phyloP scores from a whole-genome alignment of 768 basidiomycete genomes.

The Podaxis sp. region DNA sequence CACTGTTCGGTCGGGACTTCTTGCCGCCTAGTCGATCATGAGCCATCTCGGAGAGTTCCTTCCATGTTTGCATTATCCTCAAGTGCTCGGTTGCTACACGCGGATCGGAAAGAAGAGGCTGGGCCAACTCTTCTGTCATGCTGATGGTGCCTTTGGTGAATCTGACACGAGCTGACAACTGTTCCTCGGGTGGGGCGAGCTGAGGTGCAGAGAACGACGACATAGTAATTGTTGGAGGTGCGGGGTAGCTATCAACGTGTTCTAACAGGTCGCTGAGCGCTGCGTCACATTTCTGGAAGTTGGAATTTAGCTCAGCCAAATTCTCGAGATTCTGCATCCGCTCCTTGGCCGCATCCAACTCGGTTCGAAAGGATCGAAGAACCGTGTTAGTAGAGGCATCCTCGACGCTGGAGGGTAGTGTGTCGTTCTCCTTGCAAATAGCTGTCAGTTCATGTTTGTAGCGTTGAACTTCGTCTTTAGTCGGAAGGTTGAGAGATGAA shows the following conservation, averaged over 20 bases:
- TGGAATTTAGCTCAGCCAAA: conserved; percentile 53
- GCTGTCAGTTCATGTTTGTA: conserved; percentile 47
- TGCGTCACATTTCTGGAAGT: conserved; percentile 61
- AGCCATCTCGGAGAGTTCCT: conserved; percentile 80
- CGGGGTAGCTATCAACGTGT: conserved; percentile 83
- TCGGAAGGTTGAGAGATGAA: conserved; percentile 53
- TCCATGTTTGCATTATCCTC: conserved; percentile 79
- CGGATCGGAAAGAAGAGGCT: conserved; percentile 51
- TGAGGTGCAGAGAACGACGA: conserved; percentile 44
- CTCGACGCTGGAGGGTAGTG: conserved; percentile 44
- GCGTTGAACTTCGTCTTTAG: conserved; percentile 42
- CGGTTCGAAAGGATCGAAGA: conserved; percentile 56
- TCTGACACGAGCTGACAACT: conserved; percentile 58
- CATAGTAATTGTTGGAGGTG: conserved; percentile 49
- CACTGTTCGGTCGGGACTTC: conserved; percentile 67
- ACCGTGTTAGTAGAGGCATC: conserved; percentile 52
- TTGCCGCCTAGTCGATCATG: conserved; percentile 60
- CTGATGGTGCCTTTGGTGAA: conserved; percentile 61
- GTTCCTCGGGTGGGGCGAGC: conserved; percentile 61
- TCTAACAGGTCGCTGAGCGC: conserved; percentile 83
- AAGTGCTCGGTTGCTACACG: conserved; percentile 60
- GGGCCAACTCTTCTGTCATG: conserved; percentile 41
- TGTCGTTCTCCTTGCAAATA: conserved; percentile 44
- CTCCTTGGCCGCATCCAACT: conserved; percentile 51
- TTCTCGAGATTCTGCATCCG: conserved; percentile 51